Evolutionary conservation across 2,329 filamentous ascomycete genomes (phyloP).

Genomic region (Phialocephala sp.): DNA sequence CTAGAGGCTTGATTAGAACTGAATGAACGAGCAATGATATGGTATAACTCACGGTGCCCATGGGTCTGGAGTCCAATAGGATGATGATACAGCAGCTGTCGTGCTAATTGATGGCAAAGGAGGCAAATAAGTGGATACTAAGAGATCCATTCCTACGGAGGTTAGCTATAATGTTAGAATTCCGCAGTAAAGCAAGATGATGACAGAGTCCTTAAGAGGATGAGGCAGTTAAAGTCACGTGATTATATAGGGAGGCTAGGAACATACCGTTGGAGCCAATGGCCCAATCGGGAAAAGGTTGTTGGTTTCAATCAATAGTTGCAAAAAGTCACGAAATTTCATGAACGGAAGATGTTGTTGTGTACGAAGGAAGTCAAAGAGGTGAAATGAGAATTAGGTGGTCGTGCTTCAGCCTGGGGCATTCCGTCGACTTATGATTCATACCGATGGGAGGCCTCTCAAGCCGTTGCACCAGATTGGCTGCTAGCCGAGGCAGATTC

Average conservation of each 20-base stretch:
- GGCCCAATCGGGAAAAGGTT: background rate
- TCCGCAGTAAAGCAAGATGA: slow-evolving; percentile 14
- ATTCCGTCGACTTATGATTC: background rate
- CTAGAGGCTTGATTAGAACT: too few relatives aligned
- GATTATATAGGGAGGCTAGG: background rate
- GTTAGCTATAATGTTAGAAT: slow-evolving; percentile 37
- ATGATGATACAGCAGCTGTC: too few relatives aligned
- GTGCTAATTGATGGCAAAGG: too few relatives aligned
- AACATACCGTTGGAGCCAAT: background rate
- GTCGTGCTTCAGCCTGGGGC: background rate
- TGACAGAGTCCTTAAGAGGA: too few relatives aligned
- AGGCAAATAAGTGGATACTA: too few relatives aligned
- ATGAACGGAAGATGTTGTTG: background rate
- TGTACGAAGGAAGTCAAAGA: background rate
- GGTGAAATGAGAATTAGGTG: background rate
- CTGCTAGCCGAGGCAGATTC: background rate
- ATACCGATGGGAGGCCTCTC: background rate
- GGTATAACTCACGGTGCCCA: too few relatives aligned
- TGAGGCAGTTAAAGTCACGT: background rate
- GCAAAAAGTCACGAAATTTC: background rate
- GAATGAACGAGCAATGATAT: too few relatives aligned
- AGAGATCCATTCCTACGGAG: too few relatives aligned
- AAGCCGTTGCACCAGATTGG: background rate
- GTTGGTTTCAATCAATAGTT: slow-evolving; percentile 2
- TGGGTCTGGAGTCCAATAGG: too few relatives aligned